phyloP scores from a whole-genome alignment of 306 rosid species.

The Citrullus colocynthis region DNA sequence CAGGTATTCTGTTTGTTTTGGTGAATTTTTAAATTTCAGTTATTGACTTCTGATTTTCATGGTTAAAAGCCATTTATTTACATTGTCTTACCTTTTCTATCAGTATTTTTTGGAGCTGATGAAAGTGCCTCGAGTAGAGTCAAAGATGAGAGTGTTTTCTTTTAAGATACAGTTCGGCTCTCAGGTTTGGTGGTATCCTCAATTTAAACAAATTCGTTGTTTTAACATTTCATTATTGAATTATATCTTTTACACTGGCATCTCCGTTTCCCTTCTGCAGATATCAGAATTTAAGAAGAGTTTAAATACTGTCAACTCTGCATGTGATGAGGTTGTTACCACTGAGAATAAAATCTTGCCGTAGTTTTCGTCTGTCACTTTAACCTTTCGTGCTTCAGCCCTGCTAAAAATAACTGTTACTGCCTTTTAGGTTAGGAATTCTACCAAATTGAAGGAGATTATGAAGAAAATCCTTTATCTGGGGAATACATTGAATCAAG shows the following conservation, averaged over 20 bases:
- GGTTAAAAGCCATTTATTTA: constrained; percentile 1
- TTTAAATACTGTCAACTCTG: constrained; percentile 63
- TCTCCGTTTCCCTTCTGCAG: constrained; percentile 23
- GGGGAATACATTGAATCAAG: constrained; percentile 93
- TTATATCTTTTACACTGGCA: constrained; percentile 13
- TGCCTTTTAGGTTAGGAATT: constrained; percentile 58
- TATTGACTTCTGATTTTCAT: neutral
- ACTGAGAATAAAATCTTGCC: constrained; percentile 8
- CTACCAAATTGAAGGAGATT: constrained; percentile 71
- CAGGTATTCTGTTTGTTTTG: constrained; percentile 39
- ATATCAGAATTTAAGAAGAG: constrained; percentile 72
- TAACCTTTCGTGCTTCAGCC: constrained; percentile 17
- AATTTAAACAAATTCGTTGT: constrained; percentile 2
- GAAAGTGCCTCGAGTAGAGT: constrained; percentile 99
- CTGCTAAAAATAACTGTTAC: constrained; percentile 3
- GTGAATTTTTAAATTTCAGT: neutral
- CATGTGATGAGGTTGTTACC: constrained; percentile 75
- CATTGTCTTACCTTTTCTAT: constrained; percentile 18
- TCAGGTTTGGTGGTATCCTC: constrained; percentile 65
- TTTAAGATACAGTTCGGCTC: constrained; percentile 84
- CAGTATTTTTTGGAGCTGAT: constrained; percentile 89
- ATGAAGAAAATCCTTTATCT: constrained; percentile 77
- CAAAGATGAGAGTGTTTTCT: constrained; percentile 84
- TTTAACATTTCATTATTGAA: constrained; percentile 7
- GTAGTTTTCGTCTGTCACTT: constrained; percentile 8